Evolutionary conservation across 2,329 filamentous ascomycete species (phyloP), one percentile per base, ranked within the genome.

Genomic region (Bipolaris sorokiniana): DNA sequence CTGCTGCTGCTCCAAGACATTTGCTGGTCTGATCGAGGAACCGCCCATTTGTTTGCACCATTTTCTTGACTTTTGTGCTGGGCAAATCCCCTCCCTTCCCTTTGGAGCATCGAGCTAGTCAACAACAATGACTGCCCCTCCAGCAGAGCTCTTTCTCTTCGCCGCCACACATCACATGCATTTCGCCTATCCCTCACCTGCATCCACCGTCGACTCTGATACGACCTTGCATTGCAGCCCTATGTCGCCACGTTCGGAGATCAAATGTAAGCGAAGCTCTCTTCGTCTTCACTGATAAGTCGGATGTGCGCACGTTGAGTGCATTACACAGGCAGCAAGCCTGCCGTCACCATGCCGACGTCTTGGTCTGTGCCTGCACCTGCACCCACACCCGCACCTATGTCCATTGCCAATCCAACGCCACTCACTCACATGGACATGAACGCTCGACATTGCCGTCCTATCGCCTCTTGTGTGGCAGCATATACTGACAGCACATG

Each of bases 91-190:
- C 46, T 38, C 33, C 37, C 31, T 34, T 28, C 46, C 41, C 36
- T 46, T 54, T 22, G 28, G 33, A 51, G 44, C 52, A 55, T 57
- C 51, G 54, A 48, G 53, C 47, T 47, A 56, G 49, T 59, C 50
- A 42, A 62, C 33, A 20, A 73, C 68, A 63, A 60, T 53, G 51
- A 67, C 70, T 23, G 66, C 66, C 48, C 61, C 65, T 51, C 63
- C 64, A 11, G 50, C 62, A 28, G 56, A 66, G 31, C 66, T 59
- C 36, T 69, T 68, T 51, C 63, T 69, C 60, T 68, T 66, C 56
- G 47, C 63, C 59, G 54, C 62, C 56, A 59, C 66, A 45, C 46
- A 46, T 36, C 64, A 63, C 58, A 44, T 65, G 50, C 62, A 54
- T 51, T 49, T 61, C 31, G 54, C 54, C 34, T 65, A 58, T 60